These are phyloP conservation scores for Metschnikowia lochheadii DNA, from an alignment of 805 yeast species.

Conservation along the genomic window DNA sequence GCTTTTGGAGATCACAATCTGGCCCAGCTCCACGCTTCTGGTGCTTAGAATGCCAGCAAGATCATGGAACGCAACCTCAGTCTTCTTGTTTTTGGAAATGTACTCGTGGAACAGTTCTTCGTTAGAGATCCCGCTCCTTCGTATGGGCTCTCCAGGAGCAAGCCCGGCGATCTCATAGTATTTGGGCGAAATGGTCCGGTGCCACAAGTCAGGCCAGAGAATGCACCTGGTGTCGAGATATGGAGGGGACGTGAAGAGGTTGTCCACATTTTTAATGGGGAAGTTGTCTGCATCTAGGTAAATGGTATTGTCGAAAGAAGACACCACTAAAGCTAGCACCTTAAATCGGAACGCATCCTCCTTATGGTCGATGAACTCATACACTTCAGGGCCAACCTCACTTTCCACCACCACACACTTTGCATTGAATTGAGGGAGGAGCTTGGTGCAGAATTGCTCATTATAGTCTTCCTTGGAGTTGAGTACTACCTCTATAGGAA, in stretches of 20 bases:
- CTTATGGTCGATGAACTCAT: constrained; percentile 12
- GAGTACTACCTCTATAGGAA: constrained; percentile 44
- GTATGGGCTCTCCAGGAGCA: constrained; percentile 17
- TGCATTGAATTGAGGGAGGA: constrained; percentile 60
- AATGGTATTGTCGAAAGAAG: constrained; percentile 43
- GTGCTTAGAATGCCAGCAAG: constrained; percentile 28
- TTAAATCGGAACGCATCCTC: constrained; percentile 37
- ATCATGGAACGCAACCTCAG: constrained; percentile 27
- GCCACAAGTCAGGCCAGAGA: constrained; percentile 25
- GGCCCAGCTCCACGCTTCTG: constrained; percentile 33
- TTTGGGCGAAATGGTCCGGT: constrained; percentile 20
- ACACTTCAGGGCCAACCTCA: constrained; percentile 49
- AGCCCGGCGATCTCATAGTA: constrained; percentile 20
- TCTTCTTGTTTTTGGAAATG: constrained; percentile 13
- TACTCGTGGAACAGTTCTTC: constrained; percentile 23
- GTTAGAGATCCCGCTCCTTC: constrained; percentile 28
- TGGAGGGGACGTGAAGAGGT: constrained; percentile 20
- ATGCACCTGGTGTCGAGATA: constrained; percentile 15
- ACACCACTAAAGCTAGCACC: constrained; percentile 41
- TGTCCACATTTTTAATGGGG: constrained; percentile 40
- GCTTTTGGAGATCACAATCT: constrained; percentile 32
- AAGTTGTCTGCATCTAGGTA: constrained; percentile 47
- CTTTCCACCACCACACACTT: constrained; percentile 55
- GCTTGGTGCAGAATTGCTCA: constrained; percentile 48
- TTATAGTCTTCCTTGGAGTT: constrained; percentile 38